These are phyloP conservation scores for Solanum okadae DNA, from an alignment of 257 asterid species.

Conservation along the genomic window DNA sequence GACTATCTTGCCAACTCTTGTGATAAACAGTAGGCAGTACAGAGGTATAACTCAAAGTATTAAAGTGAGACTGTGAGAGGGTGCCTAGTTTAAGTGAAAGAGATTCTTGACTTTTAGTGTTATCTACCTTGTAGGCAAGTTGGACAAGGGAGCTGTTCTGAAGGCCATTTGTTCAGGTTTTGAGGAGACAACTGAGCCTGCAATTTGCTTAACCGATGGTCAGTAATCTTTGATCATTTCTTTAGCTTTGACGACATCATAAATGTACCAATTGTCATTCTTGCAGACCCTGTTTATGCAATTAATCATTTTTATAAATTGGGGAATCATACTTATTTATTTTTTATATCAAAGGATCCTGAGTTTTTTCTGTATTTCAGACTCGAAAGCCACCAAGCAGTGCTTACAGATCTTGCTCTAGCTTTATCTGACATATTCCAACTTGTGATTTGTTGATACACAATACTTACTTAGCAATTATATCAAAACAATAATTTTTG, in stretches of 20 bases:
- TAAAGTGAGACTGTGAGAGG: neutral
- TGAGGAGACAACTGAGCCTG: conserved; percentile 63
- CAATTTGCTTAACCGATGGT: conserved; percentile 49
- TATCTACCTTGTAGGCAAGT: conserved; percentile 29
- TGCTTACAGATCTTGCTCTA: neutral
- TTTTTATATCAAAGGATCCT: neutral
- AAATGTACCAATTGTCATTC: neutral
- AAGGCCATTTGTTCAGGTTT: conserved; percentile 63
- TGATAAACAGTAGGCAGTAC: conserved; percentile 47
- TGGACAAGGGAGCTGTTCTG: conserved; percentile 57
- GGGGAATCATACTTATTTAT: neutral
- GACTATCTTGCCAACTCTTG: conserved; percentile 61
- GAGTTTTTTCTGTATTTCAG: neutral
- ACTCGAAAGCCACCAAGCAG: neutral
- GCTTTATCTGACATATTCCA: neutral
- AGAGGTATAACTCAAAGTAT: conserved; percentile 29
- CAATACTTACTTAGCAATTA: neutral
- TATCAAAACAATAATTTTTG: neutral
- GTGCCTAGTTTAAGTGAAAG: neutral
- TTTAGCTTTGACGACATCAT: neutral
- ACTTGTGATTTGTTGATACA: neutral
- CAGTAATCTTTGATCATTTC: neutral
- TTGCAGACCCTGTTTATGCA: neutral
- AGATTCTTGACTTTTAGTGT: neutral
- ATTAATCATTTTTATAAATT: neutral